Percentiles rank a stretch among this genome's conserved stretches.
Conservation (phyloP, 805 yeast genomes). For the Cyberlindnera euphorbiiphila region DNA sequence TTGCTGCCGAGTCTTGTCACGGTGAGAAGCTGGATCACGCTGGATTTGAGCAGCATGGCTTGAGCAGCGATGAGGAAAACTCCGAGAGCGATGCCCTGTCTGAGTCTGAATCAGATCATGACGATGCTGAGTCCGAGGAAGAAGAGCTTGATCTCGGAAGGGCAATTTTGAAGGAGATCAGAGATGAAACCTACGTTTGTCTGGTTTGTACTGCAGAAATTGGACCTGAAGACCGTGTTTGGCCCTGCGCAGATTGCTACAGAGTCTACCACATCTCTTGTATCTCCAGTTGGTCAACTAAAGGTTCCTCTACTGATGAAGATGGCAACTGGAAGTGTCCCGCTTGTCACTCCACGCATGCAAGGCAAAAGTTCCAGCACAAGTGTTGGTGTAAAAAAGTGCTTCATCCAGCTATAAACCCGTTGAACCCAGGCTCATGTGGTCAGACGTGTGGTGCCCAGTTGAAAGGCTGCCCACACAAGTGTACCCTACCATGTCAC, state of each 20-base stretch:
- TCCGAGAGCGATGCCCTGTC: neutral
- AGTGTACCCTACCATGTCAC: slow-evolving; percentile 74
- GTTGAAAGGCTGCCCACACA: slow-evolving; percentile 60
- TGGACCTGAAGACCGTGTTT: slow-evolving; percentile 58
- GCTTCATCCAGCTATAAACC: slow-evolving; percentile 57
- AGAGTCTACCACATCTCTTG: slow-evolving; percentile 86
- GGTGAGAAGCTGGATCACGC: too few species aligned
- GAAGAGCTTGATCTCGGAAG: slow-evolving; percentile 29
- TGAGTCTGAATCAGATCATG: slow-evolving; percentile 13
- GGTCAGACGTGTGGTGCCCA: slow-evolving; percentile 73
- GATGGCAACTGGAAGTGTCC: slow-evolving; percentile 83
- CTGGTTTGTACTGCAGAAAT: slow-evolving; percentile 85
- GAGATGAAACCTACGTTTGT: slow-evolving; percentile 72
- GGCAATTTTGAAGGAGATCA: slow-evolving; percentile 51
- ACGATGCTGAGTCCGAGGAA: slow-evolving; percentile 15
- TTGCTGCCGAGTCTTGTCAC: too few species aligned
- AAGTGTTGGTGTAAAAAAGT: slow-evolving; percentile 90
- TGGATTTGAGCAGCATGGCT: too few species aligned
- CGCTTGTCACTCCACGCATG: slow-evolving; percentile 55
- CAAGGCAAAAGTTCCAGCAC: slow-evolving; percentile 49
- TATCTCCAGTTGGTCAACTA: slow-evolving; percentile 79
- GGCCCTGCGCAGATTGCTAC: slow-evolving; percentile 77
- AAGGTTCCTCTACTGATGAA: slow-evolving; percentile 63
- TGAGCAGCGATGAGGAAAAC: neutral
- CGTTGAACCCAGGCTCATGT: slow-evolving; percentile 76